Percentiles rank a stretch among this genome's conserved stretches.
Evolutionary conservation across 495 filamentous ascomycete species (phyloP).

Genomic region (Gamarada debralockiae): DNA sequence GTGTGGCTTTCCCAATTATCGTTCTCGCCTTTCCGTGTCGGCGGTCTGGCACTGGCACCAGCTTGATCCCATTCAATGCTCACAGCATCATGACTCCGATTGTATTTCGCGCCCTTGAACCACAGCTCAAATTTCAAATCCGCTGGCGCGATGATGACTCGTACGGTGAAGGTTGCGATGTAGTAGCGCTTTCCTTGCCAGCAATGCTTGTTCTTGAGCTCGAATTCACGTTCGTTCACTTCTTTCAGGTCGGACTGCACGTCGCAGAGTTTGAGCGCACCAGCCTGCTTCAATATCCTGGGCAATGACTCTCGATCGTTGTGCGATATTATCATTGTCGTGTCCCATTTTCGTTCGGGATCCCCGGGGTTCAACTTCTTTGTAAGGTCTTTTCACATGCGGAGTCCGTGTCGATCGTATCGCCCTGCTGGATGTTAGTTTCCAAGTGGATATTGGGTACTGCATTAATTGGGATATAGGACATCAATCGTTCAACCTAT

Average conservation of each 20-base stretch:
- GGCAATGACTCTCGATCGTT: slow-evolving; percentile 38
- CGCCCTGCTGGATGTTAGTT: too few relatives aligned
- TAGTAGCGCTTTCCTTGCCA: slow-evolving; percentile 40
- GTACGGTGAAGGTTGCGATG: slow-evolving; percentile 44
- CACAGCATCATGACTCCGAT: slow-evolving; percentile 46
- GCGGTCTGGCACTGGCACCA: too few relatives aligned
- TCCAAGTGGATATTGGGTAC: too few relatives aligned
- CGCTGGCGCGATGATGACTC: slow-evolving; percentile 49
- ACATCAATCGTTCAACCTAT: too few relatives aligned
- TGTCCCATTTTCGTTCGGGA: slow-evolving; percentile 37
- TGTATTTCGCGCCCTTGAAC: slow-evolving; percentile 42
- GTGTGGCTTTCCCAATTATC: too few relatives aligned
- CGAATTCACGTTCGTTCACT: slow-evolving; percentile 31
- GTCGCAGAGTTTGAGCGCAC: slow-evolving; percentile 39
- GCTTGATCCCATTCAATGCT: slow-evolving; percentile 42
- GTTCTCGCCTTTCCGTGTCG: too few relatives aligned
- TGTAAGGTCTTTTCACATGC: slow-evolving; percentile 39
- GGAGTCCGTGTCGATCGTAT: slow-evolving; percentile 30
- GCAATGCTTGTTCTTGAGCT: slow-evolving; percentile 33
- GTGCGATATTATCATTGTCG: slow-evolving; percentile 45
- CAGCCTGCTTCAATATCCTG: slow-evolving; percentile 31
- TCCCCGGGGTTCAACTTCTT: slow-evolving; percentile 40
- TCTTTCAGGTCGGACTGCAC: slow-evolving; percentile 32
- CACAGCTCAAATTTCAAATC: slow-evolving; percentile 52
- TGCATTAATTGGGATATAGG: too few relatives aligned